Conservation (phyloP, 768 basidiomycete species). For the Mycena maculata region DNA sequence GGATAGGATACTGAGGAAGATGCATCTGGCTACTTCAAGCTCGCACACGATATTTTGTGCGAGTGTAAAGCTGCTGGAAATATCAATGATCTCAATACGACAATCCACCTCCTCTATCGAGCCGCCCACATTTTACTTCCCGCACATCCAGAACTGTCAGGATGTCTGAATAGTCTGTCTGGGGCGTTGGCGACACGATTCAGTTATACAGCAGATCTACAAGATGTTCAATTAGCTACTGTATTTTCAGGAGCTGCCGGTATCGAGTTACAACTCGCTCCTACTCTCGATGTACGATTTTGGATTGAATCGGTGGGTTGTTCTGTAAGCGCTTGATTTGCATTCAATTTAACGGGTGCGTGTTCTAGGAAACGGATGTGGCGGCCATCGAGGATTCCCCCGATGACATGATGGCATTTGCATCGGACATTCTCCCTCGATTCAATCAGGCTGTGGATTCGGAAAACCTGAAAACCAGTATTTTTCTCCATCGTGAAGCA, state of each 20-base stretch:
- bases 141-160: not conserved
- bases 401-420: not conserved
- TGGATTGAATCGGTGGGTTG: not conserved
- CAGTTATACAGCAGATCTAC: not conserved
- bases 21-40: not conserved
- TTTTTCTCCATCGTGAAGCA: not conserved
- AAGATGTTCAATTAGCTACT: not conserved
- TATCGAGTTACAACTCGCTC: too few relatives aligned
- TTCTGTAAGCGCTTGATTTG: not conserved
- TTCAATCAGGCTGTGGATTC: not conserved
- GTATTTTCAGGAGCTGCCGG: too few relatives aligned
- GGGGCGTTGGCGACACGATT: too few relatives aligned
- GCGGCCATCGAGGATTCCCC: not conserved
- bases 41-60: too few relatives aligned
- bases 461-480: not conserved
- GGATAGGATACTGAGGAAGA: not conserved
- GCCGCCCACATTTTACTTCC: not conserved
- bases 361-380: not conserved
- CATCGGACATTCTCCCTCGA: not conserved
- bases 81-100: not conserved
- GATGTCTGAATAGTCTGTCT: not conserved
- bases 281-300: not conserved
- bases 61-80: not conserved
- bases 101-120: not conserved
- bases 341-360: not conserved